These are phyloP conservation scores for Aspergillus hortae DNA, from an alignment of 2,329 filamentous ascomycete genomes.

Conservation along the genomic window DNA sequence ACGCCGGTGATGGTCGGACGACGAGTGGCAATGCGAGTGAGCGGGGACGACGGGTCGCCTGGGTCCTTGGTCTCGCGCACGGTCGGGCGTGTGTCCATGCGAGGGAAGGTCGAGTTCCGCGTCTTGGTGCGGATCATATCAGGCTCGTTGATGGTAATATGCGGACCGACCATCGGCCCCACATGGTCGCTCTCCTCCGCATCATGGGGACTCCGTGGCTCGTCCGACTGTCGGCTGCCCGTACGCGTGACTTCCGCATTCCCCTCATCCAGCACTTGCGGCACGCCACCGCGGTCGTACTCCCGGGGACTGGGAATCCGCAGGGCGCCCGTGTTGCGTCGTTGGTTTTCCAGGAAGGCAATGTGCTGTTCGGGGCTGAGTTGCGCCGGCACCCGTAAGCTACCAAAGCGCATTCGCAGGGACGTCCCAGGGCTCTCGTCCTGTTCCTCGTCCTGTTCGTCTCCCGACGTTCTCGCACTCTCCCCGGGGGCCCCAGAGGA, in stretches of 20 bases:
- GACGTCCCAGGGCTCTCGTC: conserved; percentile 7
- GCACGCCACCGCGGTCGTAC: conserved; percentile 75
- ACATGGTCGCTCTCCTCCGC: conserved; percentile 20
- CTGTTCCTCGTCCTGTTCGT: conserved; percentile 7
- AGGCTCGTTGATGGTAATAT: conserved; percentile 49
- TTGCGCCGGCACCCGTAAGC: conserved; percentile 51
- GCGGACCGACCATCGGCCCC: conserved; percentile 30
- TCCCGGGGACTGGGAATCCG: conserved; percentile 91
- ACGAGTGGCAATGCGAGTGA: conserved; percentile 23
- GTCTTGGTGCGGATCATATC: conserved; percentile 33
- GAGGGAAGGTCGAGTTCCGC: conserved; percentile 36
- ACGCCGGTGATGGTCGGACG: conserved; percentile 30
- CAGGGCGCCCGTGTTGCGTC: conserved; percentile 69
- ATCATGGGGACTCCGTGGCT: conserved; percentile 12
- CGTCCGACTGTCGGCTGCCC: conserved; percentile 21
- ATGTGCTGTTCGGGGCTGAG: conserved; percentile 74
- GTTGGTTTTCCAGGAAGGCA: conserved; percentile 79
- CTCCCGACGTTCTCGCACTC: conserved; percentile 15
- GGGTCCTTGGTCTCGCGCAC: conserved; percentile 29
- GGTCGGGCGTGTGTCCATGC: conserved; percentile 35
- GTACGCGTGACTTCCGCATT: conserved; percentile 24
- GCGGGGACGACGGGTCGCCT: conserved; percentile 20
- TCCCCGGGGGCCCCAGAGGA: conserved; percentile 18
- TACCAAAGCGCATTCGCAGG: conserved; percentile 36
- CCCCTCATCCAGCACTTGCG: conserved; percentile 55